A percentile compares a stretch with the other conserved stretches of the same genome.
Conservation (phyloP, 306 rosid species). For the Vigna hirtella region DNA sequence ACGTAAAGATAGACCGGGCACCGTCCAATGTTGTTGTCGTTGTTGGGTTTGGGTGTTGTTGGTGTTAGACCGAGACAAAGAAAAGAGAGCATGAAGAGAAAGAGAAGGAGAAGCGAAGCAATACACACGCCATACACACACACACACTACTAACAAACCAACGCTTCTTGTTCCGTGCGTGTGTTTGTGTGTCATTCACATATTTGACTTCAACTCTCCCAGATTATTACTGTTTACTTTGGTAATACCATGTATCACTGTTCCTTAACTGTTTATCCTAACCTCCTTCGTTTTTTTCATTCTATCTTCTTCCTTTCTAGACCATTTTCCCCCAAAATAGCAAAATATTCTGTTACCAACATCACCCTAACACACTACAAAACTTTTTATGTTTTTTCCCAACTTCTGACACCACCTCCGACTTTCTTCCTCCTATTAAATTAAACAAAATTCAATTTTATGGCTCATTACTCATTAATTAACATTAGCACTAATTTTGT, state of each 20-base stretch:
- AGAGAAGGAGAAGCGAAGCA: background rate
- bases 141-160: slow-evolving; percentile 7
- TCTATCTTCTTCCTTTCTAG: background rate
- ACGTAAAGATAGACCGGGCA: slow-evolving; percentile 53
- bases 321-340: background rate
- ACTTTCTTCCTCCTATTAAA: background rate
- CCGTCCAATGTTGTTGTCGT: slow-evolving; percentile 14
- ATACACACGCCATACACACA: slow-evolving; percentile 24
- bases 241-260: background rate
- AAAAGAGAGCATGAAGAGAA: slow-evolving; percentile 11
- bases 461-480: background rate
- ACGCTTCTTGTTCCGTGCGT: slow-evolving; percentile 8
- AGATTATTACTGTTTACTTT: slow-evolving; percentile 29
- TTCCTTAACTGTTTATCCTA: background rate
- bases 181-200: background rate
- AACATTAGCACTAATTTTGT: background rate
- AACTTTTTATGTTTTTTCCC: background rate
- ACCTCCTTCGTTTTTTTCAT: background rate
- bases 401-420: background rate
- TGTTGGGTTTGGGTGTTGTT: background rate
- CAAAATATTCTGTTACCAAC: background rate
- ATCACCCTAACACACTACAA: background rate
- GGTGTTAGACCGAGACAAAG: slow-evolving; percentile 14
- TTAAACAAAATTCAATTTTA: background rate
- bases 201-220: slow-evolving; percentile 8